These are phyloP conservation scores for Durio zibethinus DNA, from an alignment of 345 rosid genomes.

Conservation along the genomic window DNA sequence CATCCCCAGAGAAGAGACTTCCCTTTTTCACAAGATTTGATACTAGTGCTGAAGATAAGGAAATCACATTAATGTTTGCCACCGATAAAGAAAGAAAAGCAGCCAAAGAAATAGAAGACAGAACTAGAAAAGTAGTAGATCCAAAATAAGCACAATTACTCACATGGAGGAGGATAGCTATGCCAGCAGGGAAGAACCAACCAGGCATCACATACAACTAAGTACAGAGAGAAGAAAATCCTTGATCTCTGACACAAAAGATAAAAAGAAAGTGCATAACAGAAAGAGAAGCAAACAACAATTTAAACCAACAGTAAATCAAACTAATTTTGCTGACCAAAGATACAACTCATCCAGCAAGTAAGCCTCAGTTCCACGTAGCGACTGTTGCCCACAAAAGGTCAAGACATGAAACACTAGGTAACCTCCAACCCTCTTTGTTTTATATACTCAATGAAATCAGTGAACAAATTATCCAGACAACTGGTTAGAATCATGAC, in stretches of 20 bases:
- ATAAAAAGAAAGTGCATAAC: background rate
- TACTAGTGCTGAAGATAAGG: slow-evolving; percentile 27
- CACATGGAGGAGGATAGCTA: background rate
- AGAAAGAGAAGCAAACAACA: background rate
- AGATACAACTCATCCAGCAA: background rate
- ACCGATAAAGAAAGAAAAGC: background rate
- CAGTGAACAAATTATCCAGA: background rate
- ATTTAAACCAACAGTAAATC: background rate
- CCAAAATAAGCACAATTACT: background rate
- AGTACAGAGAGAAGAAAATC: background rate
- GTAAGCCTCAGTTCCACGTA: background rate
- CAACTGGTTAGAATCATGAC: background rate
- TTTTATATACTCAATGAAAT: background rate
- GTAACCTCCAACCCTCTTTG: background rate
- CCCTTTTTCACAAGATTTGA: slow-evolving; percentile 42
- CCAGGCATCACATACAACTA: background rate
- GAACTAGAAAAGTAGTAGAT: background rate
- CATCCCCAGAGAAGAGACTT: slow-evolving; percentile 43
- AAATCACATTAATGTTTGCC: background rate
- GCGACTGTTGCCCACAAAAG: background rate
- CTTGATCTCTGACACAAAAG: background rate
- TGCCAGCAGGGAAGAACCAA: background rate
- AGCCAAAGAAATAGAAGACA: background rate
- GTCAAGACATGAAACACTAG: background rate
- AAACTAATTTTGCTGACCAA: background rate